Evolutionary conservation across 1,284 basidiomycete species (phyloP).

Genomic region (Puccinia novopanici): DNA sequence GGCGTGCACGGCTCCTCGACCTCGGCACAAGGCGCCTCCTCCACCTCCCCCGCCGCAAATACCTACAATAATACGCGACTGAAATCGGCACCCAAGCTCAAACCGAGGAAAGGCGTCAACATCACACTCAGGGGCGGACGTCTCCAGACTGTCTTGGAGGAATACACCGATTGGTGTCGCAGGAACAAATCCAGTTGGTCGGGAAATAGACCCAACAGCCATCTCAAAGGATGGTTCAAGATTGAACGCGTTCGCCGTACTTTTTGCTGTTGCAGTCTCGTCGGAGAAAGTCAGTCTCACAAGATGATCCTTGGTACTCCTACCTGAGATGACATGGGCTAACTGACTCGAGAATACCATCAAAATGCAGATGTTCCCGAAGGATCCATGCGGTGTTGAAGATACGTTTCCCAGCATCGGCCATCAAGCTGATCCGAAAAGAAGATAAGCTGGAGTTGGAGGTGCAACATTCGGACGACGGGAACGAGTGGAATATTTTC

Average conservation of each 20-base stretch:
- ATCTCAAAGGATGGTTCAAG: constrained; percentile 38
- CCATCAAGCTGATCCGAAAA: constrained; percentile 47
- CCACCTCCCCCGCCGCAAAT: background rate
- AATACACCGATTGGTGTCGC: constrained; percentile 50
- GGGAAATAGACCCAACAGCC: constrained; percentile 34
- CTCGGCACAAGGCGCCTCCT: background rate
- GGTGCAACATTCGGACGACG: constrained; percentile 38
- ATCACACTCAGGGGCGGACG: constrained; percentile 43
- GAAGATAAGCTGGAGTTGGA: constrained; percentile 38
- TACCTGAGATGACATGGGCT: no score
- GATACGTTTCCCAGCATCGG: constrained; percentile 43
- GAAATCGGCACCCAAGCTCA: constrained; percentile 45
- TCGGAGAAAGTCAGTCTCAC: background rate
- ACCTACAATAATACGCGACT: constrained; percentile 16
- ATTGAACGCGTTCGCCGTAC: constrained; percentile 47
- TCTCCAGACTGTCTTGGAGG: constrained; percentile 30
- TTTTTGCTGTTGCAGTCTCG: constrained; percentile 43
- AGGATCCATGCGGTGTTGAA: constrained; percentile 28
- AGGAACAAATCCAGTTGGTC: constrained; percentile 41
- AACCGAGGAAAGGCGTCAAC: constrained; percentile 49
- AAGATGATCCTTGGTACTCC: background rate
- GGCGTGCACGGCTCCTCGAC: constrained; percentile 5
- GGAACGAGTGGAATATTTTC: constrained; percentile 49
- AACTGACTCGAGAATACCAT: background rate
- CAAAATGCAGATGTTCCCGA: background rate